Conservation (phyloP, 2,329 filamentous ascomycete species). For the Gaeumannomyces sp. region DNA sequence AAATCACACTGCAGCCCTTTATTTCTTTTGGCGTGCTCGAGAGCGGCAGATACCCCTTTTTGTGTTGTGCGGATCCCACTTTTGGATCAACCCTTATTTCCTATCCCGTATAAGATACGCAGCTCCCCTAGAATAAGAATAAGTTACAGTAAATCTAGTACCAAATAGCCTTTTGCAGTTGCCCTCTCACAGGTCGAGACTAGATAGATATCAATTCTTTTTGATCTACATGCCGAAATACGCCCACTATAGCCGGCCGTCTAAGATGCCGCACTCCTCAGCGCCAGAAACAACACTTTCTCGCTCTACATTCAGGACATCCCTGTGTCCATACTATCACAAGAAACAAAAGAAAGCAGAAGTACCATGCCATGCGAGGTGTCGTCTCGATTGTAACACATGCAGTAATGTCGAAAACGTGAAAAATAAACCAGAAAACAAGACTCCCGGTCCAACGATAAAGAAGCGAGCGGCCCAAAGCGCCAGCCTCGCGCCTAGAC, state of each 20-base stretch:
- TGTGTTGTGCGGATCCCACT: neutral
- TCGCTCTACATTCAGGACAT: neutral
- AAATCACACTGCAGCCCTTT: neutral
- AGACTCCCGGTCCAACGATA: neutral
- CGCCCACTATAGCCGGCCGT: neutral
- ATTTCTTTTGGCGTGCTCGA: neutral
- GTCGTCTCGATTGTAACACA: neutral
- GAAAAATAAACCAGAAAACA: neutral
- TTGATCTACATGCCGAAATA: neutral
- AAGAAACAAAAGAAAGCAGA: neutral
- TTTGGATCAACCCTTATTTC: neutral
- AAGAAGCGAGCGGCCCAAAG: neutral
- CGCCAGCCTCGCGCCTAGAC: neutral
- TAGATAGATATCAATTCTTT: neutral
- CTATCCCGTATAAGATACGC: neutral
- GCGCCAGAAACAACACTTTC: neutral
- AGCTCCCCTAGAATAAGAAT: neutral
- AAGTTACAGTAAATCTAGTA: neutral
- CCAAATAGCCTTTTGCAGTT: neutral
- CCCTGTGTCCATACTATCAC: neutral
- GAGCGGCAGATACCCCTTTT: slow-evolving; percentile 2
- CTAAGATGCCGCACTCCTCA: neutral
- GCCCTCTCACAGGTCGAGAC: too few relatives aligned
- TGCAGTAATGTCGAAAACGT: neutral
- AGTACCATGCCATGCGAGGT: neutral